These are phyloP conservation scores for Raffaelea albimanens DNA, from an alignment of 2,329 filamentous ascomycete species.

Conservation along the genomic window DNA sequence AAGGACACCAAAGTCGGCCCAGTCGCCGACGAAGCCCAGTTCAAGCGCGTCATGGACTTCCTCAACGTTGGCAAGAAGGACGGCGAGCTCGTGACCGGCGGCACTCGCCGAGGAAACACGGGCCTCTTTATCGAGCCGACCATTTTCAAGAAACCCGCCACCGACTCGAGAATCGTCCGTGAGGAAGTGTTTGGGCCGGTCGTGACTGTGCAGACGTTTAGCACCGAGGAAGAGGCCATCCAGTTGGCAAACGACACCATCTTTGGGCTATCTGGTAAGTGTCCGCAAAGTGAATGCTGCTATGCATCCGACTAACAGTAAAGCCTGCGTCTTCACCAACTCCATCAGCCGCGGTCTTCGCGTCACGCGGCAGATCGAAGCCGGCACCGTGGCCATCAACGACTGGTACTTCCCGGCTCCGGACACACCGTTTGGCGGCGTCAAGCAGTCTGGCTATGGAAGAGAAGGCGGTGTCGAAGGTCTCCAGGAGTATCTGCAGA, in stretches of 20 bases:
- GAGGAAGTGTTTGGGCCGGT: constrained; percentile 51
- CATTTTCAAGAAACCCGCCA: constrained; percentile 31
- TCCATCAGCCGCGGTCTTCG: neutral
- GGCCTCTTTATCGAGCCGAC: constrained; percentile 36
- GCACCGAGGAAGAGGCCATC: constrained; percentile 45
- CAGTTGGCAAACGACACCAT: constrained; percentile 42
- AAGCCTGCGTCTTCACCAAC: neutral
- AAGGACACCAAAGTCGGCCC: neutral
- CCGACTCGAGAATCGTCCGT: constrained; percentile 34
- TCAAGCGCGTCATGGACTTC: constrained; percentile 33
- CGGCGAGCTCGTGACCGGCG: constrained; percentile 26
- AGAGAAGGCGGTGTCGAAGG: constrained; percentile 13
- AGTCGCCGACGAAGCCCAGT: constrained; percentile 32
- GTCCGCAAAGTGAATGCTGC: too few species aligned
- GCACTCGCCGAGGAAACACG: constrained; percentile 12
- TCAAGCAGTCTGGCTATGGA: constrained; percentile 15
- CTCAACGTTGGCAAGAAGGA: constrained; percentile 29
- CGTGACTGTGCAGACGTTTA: constrained; percentile 42
- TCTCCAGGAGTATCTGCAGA: constrained; percentile 1
- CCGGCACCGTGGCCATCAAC: constrained; percentile 1
- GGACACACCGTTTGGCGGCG: constrained; percentile 14
- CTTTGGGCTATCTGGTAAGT: constrained; percentile 24
- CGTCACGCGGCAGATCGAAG: neutral
- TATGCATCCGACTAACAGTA: neutral
- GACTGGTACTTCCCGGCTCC: neutral